A percentile compares a stretch with the other conserved stretches of the same genome.
phyloP scores from a whole-genome alignment of 495 filamentous ascomycete species.

The Xylona heveae region DNA sequence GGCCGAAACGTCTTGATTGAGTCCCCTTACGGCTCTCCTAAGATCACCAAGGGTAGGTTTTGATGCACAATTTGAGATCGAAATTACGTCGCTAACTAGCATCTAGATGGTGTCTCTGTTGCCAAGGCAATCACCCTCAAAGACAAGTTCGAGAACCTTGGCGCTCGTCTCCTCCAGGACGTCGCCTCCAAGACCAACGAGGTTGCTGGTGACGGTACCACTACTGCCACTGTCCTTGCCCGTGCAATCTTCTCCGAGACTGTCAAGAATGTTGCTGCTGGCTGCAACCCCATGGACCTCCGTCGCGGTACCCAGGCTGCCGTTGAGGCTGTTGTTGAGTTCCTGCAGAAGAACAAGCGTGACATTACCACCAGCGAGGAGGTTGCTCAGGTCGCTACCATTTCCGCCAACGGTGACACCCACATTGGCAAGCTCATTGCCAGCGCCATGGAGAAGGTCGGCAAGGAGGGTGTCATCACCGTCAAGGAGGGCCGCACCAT shows the following conservation, averaged over 20 bases:
- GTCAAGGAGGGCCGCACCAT: slow-evolving; percentile 99
- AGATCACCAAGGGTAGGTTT: slow-evolving; percentile 89
- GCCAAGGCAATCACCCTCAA: slow-evolving; percentile 80
- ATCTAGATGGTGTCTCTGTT: slow-evolving; percentile 78
- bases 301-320: slow-evolving; percentile 91
- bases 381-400: slow-evolving; percentile 95
- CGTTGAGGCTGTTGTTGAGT: slow-evolving; percentile 83
- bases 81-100: background rate
- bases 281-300: slow-evolving; percentile 99
- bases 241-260: slow-evolving; percentile 99
- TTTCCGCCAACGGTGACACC: slow-evolving; percentile 87
- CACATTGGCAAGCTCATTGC: slow-evolving; percentile 94
- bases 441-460: slow-evolving; percentile 98
- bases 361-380: slow-evolving; percentile 95
- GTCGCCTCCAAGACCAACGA: slow-evolving; percentile 99
- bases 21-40: slow-evolving; percentile 91
- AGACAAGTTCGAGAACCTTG: slow-evolving; percentile 99
- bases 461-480: slow-evolving; percentile 99
- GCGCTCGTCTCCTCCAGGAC: slow-evolving; percentile 87
- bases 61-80: background rate
- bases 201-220: slow-evolving; percentile 94
- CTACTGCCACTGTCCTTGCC: slow-evolving; percentile 88
- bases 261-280: slow-evolving; percentile 97
- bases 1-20: slow-evolving; percentile 96
- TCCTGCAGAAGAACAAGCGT: slow-evolving; percentile 79